Evolutionary conservation across 208 protist species (phyloP), one percentile per base, ranked within the genome.

Genomic region (Crithidia brevicula): DNA sequence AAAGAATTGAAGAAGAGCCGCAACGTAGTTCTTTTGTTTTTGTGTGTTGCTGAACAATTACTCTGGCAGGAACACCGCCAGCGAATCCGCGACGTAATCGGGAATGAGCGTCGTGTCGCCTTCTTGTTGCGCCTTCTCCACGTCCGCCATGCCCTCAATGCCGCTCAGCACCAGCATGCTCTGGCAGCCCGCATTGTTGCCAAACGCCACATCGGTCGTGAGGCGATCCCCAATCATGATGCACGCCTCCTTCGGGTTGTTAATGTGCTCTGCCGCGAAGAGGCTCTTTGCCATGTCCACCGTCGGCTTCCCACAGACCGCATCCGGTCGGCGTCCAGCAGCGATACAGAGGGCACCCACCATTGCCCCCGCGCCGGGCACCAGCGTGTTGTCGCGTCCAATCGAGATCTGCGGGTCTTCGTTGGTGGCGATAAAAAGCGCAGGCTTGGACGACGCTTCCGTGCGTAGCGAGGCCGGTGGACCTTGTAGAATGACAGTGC

Each of bases 141-240:
- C 74, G 33, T 91, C 79, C 8, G 52, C 54, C 67, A 80, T 0
- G 2, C 63, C 63, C 59, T 91, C 88, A 3, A 72, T 73, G 2
- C 88, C 88, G 66, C 65, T 89, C 36, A 93, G 74, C 53, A 93
- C 88, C 11, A 93, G 64, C 79, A 93, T 81, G 16, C 79, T 88
- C 43, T 78, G 62, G 51, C 81, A 89, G 0, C 72, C 64, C 4
- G 84, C 83, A 1, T 43, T 75, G 59, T 90, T 90, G 20, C 88
- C 88, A 83, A 93, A 93, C 11, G 77, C 82, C 22, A 93, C 75
- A 56, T 93, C 88, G 11, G 88, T 93, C n/a, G 75, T 86, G 9
- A 93, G 75, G 10, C 88, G 85, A 50, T 93, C 88, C 1, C 88
- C 88, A 11, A 93, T 64, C 88, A 93, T 93, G 49, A 93, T 61